Conservation (phyloP, 1,139 yeast species). For the Hyphopichia khmerensis region DNA sequence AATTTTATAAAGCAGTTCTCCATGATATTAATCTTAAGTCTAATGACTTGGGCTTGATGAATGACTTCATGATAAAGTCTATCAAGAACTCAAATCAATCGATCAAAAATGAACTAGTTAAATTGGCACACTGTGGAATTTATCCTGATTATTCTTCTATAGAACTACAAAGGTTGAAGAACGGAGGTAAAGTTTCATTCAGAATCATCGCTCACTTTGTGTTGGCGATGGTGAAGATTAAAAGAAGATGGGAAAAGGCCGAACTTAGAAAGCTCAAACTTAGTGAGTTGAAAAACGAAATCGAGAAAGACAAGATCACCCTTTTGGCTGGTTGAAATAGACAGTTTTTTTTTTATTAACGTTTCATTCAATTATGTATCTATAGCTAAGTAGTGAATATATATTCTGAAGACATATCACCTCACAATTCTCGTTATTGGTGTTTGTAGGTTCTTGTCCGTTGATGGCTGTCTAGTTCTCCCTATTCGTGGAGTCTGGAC, state of each 20-base stretch:
- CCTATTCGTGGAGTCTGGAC: conserved; percentile 34
- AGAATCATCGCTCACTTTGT: conserved; percentile 49
- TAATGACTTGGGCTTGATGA: conserved; percentile 53
- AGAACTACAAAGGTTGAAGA: conserved; percentile 11
- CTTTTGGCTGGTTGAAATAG: conserved; percentile 1
- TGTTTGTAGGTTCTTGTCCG: conserved; percentile 43
- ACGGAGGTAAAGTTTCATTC: conserved; percentile 20
- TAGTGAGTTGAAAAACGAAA: conserved; percentile 26
- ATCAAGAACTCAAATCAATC: conserved; percentile 43
- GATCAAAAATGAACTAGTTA: conserved; percentile 40
- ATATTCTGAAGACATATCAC: conserved; percentile 7
- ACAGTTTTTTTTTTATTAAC: neutral
- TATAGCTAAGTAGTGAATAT: too few relatives aligned
- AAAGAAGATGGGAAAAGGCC: conserved; percentile 33
- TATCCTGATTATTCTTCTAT: conserved; percentile 45
- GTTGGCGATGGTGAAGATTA: conserved; percentile 54
- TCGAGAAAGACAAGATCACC: conserved; percentile 16
- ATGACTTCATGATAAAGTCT: conserved; percentile 46
- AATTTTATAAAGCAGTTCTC: conserved; percentile 38
- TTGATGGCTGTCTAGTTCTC: conserved; percentile 37
- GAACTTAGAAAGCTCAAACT: conserved; percentile 23
- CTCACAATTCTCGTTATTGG: conserved; percentile 42
- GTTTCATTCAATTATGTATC: too few relatives aligned
- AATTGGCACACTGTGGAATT: conserved; percentile 47
- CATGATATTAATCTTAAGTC: conserved; percentile 37